Conservation (phyloP, 176 grass and related monocot species). For the Pharus latifolius region DNA sequence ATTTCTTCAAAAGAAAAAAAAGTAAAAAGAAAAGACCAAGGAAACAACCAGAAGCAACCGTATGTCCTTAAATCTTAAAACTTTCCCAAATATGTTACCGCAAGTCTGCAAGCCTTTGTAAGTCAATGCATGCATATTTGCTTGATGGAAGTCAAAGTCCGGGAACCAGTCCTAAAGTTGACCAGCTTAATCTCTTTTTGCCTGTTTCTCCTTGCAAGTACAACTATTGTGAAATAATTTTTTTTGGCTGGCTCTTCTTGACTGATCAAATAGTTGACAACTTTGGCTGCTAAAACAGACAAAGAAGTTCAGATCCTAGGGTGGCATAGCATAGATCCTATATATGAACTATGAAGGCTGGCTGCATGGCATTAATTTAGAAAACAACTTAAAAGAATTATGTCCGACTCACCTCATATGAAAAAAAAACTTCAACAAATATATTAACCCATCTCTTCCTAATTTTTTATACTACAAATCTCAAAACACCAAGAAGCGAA, state of each 20-base stretch:
- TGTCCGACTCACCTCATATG: too few species aligned
- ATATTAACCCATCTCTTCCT: too few species aligned
- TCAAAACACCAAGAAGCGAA: too few species aligned
- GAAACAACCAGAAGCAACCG: neutral
- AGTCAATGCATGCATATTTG: neutral
- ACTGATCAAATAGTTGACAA: neutral
- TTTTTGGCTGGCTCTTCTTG: constrained; percentile 14
- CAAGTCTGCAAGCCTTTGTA: neutral
- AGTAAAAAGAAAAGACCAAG: too few species aligned
- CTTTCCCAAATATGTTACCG: too few species aligned
- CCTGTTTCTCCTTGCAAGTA: too few species aligned
- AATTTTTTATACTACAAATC: too few species aligned
- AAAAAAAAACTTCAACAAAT: too few species aligned
- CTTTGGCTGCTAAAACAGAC: neutral
- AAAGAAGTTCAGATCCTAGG: too few species aligned
- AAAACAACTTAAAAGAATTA: too few species aligned
- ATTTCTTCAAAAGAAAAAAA: too few species aligned
- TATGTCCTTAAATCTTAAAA: neutral
- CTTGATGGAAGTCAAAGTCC: neutral
- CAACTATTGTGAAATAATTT: neutral
- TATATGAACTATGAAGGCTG: neutral
- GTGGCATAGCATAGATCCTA: neutral
- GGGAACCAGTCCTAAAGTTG: neutral
- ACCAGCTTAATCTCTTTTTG: neutral
- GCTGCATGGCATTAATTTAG: too few species aligned